Evolutionary conservation across 2,329 filamentous ascomycete species (phyloP).

Genomic region (Scedosporium minutisporum): DNA sequence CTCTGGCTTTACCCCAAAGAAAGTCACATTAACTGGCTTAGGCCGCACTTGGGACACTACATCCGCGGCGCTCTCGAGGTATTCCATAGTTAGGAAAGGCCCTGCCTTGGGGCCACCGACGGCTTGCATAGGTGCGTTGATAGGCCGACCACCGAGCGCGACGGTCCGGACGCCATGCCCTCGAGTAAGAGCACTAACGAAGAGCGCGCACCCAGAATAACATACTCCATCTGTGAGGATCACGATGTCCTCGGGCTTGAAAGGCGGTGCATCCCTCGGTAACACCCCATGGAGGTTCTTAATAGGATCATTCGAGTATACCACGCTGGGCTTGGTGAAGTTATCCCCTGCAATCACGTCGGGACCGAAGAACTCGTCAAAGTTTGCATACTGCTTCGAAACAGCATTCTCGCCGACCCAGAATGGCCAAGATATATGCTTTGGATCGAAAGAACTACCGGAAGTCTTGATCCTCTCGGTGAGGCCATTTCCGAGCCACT

Average conservation of each 20-base stretch:
- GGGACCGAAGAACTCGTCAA: neutral
- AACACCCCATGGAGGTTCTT: neutral
- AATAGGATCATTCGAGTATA: too few relatives aligned
- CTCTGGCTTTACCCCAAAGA: neutral
- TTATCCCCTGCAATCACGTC: neutral
- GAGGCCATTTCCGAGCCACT: neutral
- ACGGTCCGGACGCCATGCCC: slow-evolving; percentile 18
- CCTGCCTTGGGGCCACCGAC: slow-evolving; percentile 57
- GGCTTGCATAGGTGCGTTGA: slow-evolving; percentile 45
- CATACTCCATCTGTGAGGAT: slow-evolving; percentile 16
- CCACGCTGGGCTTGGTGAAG: neutral
- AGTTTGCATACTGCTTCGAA: neutral
- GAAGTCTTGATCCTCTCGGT: neutral
- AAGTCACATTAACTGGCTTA: neutral
- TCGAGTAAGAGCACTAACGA: slow-evolving; percentile 7
- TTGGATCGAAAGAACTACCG: neutral
- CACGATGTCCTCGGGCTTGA: slow-evolving; percentile 11
- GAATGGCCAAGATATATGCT: neutral
- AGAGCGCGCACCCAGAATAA: slow-evolving; percentile 14
- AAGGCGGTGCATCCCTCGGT: neutral
- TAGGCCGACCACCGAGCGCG: slow-evolving; percentile 51
- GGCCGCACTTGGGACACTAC: neutral
- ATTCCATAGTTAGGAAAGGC: slow-evolving; percentile 11
- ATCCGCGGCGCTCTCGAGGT: neutral
- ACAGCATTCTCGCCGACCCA: neutral